phyloP scores from a whole-genome alignment of 2,329 filamentous ascomycete species.

The Penicillium sp. region DNA sequence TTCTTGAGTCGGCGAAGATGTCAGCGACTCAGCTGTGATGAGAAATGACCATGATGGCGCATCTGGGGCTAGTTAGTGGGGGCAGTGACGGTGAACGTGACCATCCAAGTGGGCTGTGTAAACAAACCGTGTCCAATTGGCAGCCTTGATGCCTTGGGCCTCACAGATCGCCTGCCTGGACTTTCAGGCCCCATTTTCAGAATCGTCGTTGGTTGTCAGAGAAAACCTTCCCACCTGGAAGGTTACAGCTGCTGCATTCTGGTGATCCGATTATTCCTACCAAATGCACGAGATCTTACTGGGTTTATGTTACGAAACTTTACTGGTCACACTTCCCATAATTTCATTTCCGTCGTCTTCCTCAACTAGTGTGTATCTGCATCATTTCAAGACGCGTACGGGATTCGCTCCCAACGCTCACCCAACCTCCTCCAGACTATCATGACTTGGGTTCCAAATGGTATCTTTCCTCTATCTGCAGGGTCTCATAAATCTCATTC shows the following conservation, averaged over 20 bases:
- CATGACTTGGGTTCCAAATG: not conserved
- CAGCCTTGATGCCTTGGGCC: not conserved
- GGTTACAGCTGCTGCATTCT: no score
- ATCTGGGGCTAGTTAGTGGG: not conserved
- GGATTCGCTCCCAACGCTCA: not conserved
- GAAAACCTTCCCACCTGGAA: no score
- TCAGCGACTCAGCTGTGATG: not conserved
- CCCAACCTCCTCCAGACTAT: no score
- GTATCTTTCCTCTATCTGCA: not conserved
- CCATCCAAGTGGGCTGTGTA: not conserved
- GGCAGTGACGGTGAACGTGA: not conserved
- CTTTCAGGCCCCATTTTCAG: not conserved
- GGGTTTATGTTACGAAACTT: no score
- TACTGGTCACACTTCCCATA: no score
- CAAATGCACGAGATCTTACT: not conserved
- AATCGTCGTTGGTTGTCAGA: no score
- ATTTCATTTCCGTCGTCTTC: no score
- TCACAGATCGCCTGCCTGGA: not conserved
- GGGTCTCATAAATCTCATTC: not conserved
- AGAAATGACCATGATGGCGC: not conserved
- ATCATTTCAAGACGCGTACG: not conserved
- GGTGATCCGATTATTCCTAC: no score
- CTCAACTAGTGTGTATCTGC: no score
- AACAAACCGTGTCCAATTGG: not conserved
- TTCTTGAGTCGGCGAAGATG: not conserved